Base-by-base conservation (phyloP, 495 filamentous ascomycete species). In the Margaritispora aquatica region DNA sequence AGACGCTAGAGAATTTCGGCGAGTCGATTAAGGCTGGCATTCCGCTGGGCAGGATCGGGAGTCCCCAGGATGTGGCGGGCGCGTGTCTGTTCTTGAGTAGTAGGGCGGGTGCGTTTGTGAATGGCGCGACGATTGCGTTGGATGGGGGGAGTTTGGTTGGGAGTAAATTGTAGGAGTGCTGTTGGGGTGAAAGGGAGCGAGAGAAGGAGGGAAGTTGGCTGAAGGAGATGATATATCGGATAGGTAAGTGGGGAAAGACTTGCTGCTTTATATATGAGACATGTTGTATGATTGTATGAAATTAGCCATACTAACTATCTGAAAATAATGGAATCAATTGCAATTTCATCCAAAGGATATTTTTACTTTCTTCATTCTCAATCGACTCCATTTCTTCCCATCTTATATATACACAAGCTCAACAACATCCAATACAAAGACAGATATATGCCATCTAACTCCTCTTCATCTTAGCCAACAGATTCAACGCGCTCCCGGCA, bases 401-500 rank as follows among this genome's bases (percentile, higher is more conserved):
- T 34, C 13, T 34, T 5, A 34, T 5, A 34, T 34, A 5, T 34
- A 34, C 29, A 15, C n/a, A n/a, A n/a, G n/a, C n/a, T n/a, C n/a
- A n/a, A n/a, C n/a, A n/a, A n/a, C n/a, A n/a, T n/a, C n/a, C n/a
- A n/a, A n/a, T n/a, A n/a, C n/a, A n/a, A n/a, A n/a, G n/a, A n/a
- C n/a, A n/a, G n/a, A n/a, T n/a, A n/a, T n/a, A n/a, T n/a, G n/a
- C n/a, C n/a, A n/a, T n/a, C 56, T 59, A 53, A 10, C 21, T 36
- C 21, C 59, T 47, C 61, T 63, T 59, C 61, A 62, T 71, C 20
- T 77, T 68, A 1, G 76, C 83, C 66, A 97, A 72, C 68, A 95
- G 62, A 77, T 98, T 98, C 76, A 98, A 72, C 51, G 94, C 94
- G 74, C 91, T 96, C 8, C 94, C 94, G 1, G 94, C 94, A 10